Evolutionary conservation across 345 rosid species (phyloP), one percentile per base, ranked within the genome.

Genomic region (Dipteronia sinensis): DNA sequence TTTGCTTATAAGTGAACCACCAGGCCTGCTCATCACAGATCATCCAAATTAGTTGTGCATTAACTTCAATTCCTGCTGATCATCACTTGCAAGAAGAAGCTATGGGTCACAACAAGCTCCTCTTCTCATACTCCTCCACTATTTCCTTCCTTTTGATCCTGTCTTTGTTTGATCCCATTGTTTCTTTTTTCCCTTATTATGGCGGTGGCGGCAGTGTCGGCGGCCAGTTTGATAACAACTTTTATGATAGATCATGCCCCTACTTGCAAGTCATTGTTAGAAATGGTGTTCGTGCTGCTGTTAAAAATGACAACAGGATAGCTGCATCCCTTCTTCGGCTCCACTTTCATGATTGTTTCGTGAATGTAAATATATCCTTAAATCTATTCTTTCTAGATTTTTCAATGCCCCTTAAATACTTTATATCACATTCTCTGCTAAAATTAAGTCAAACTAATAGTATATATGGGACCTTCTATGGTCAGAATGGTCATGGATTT

Each of bases 281-380:
- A 69, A 77, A 81, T 55, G 92, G 92, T 22, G 97, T 94, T 76
- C 74, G 83, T 89, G 78, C 75, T n/a, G 97, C 97, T 82, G 76
- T 86, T 51, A 78, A 42, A 82, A 88, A 84, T 61, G 98, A 94
- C 34, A 64, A 85, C 59, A 86, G 98, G 82, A 88, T 94, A 10
- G 93, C 93, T 62, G 98, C 98, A 0, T 94, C 98, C 51, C 94
- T 94, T 75, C 98, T 94, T 16, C 91, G 97, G 3, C 74, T 94
- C 77, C 97, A 93, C 81, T 93, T 93, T 38, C 98, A 93, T 64
- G 97, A 94, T 59, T 94, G 98, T 72, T 88, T 94, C 34, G 94
- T 94, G 34, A 90, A 93, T 78, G 98, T 92, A 89, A 83, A 68
- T 42, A 16, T 20, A 19, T 20, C 6, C 46, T 38, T 67, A 44